Conservation (phyloP, 1,139 yeast species). For the Saccharomyces hybrid region DNA sequence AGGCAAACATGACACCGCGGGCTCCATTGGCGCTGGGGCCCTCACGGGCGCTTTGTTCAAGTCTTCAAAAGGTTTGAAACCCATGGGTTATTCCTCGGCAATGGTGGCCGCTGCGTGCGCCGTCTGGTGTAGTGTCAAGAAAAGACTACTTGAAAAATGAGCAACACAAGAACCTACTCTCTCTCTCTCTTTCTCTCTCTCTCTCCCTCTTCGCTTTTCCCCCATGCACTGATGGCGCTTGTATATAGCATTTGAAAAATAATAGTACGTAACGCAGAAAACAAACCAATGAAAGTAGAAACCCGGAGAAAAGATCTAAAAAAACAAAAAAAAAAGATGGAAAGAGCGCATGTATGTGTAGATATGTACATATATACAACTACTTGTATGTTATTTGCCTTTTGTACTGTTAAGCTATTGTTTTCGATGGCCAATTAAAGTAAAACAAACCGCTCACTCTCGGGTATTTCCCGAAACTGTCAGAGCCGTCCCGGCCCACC, state of each 20-base stretch:
- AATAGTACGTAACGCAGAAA: neutral
- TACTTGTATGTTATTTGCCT: neutral
- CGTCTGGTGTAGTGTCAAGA: slow-evolving; percentile 82
- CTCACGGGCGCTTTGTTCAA: slow-evolving; percentile 87
- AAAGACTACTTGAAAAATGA: slow-evolving; percentile 15
- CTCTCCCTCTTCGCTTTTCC: neutral
- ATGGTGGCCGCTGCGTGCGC: slow-evolving; percentile 88
- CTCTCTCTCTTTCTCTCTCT: neutral
- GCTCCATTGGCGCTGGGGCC: slow-evolving; percentile 85
- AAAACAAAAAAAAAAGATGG: neutral
- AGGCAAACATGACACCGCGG: slow-evolving; percentile 80
- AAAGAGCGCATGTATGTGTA: neutral
- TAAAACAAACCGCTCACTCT: neutral
- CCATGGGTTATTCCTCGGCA: slow-evolving; percentile 82
- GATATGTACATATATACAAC: neutral
- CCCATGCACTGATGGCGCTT: neutral
- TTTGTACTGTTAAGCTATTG: neutral
- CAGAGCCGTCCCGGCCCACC: neutral
- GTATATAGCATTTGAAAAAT: neutral
- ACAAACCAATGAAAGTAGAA: neutral
- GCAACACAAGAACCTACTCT: neutral
- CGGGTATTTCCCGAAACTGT: neutral
- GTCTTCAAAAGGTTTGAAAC: slow-evolving; percentile 75
- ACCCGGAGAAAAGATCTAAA: neutral
- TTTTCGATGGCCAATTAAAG: neutral